Evolutionary conservation across 176 grass and related monocot genomes (phyloP).

Genomic region (Puya raimondii): DNA sequence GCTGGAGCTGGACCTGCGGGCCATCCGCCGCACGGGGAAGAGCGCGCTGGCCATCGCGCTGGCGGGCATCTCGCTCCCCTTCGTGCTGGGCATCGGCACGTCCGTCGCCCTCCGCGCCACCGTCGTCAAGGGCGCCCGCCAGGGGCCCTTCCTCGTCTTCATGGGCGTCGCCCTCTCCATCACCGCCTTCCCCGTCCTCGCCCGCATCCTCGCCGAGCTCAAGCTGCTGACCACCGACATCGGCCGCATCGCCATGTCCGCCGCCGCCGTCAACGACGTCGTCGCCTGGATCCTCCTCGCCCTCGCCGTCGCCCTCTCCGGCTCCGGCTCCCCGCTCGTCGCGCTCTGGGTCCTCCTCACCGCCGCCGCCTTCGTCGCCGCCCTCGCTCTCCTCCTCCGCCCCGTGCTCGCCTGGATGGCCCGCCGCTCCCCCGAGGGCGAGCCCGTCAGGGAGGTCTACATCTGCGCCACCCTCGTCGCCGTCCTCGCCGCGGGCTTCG

Average conservation of each 20-base stretch:
- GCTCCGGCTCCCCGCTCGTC: constrained; percentile 33
- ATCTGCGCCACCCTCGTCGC: constrained; percentile 43
- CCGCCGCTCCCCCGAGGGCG: constrained; percentile 28
- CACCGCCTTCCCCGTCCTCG: constrained; percentile 65
- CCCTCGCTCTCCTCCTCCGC: constrained; percentile 17
- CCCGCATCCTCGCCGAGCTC: constrained; percentile 66
- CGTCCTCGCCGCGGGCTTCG: constrained; percentile 51
- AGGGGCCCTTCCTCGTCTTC: constrained; percentile 50
- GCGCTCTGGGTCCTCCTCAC: constrained; percentile 63
- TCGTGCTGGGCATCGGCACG: constrained; percentile 48
- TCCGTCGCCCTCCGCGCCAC: constrained; percentile 44
- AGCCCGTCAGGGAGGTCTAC: constrained; percentile 48
- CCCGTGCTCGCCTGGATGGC: constrained; percentile 46
- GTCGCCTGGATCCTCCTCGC: constrained; percentile 61
- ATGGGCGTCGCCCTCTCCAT: constrained; percentile 86
- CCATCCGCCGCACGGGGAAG: constrained; percentile 55
- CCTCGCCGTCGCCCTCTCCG: constrained; percentile 52
- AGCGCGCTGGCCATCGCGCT: constrained; percentile 44
- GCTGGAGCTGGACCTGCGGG: constrained; percentile 54
- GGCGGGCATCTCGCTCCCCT: constrained; percentile 48
- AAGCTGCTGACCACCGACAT: constrained; percentile 69
- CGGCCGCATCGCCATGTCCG: constrained; percentile 56
- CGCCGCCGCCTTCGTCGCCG: constrained; percentile 25
- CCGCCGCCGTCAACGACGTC: constrained; percentile 57
- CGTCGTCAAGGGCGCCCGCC: constrained; percentile 29